Evolutionary conservation across 768 basidiomycete genomes (phyloP), one percentile per base, ranked within the genome.

Genomic region (Kwoniella europaea): DNA sequence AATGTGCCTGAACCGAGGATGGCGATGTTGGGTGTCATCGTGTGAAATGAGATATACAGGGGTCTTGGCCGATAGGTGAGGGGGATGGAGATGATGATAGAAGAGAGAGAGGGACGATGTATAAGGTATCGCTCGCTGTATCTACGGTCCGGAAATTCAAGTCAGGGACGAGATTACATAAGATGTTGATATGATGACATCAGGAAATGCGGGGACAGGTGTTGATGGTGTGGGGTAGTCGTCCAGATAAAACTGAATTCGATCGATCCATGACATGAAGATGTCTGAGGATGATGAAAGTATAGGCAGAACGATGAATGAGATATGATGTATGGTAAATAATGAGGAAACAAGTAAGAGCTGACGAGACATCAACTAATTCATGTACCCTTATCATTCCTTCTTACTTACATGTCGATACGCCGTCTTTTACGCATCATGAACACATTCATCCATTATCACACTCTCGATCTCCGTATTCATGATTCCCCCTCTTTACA

Each of bases 1-100:
- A 80, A 81, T 68, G 93, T 87, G 22, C 93, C 92, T 60, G 91
- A 89, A 71, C 92, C 92, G 56, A 94, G 88, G 76, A 94, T 88
- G 27, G 92, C 93, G 67, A 91, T 84, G 35, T 90, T 89, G 64
- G 84, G 72, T 54, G 74, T 59, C 74, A 75, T 74, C 53, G 55
- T 29, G 22, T 46, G 60, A 10, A 15, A 18, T 22, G 43, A 18
- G 5, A 42, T 42, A 18, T 62, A 43, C 41, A 62, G 2, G 1
- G 44, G 18, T 3, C 4, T 43, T 22, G 22, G 18, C 1, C 4
- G 9, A 9, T 44, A 20, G 16, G 10, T 62, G 42, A 62, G 43
- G 42, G n/a, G n/a, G 20, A 43, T 16, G 20, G n/a, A 12, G 29
- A 13, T 15, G 20, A 20, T 41, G 43, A 20, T 12, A 52, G 50